phyloP scores from a whole-genome alignment of 495 filamentous ascomycete species.

The Hyphodiscus hymeniophilus region DNA sequence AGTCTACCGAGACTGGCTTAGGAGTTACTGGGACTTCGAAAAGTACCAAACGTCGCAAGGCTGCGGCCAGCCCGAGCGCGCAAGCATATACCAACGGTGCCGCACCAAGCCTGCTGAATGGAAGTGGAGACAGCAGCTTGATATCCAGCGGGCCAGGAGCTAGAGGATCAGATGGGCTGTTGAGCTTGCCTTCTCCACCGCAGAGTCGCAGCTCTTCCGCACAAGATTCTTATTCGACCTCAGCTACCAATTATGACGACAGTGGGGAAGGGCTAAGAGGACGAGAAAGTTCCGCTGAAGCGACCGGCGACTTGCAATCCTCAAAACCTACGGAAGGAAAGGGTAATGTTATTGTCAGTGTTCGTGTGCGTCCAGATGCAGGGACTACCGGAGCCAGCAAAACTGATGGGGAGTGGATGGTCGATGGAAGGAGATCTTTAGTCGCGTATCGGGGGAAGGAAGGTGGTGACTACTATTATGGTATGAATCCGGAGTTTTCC shows the following conservation, averaged over 20 bases:
- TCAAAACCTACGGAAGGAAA: constrained; percentile 57
- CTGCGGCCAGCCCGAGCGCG: constrained; percentile 28
- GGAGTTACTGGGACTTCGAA: constrained; percentile 25
- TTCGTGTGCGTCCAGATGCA: constrained; percentile 81
- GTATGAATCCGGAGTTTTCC: constrained; percentile 38
- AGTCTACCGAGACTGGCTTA: constrained; percentile 17
- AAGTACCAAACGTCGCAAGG: constrained; percentile 31
- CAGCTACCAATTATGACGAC: constrained; percentile 81
- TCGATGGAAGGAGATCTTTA: constrained; percentile 76
- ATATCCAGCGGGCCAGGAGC: constrained; percentile 47
- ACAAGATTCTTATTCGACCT: constrained; percentile 84
- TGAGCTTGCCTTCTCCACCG: constrained; percentile 68
- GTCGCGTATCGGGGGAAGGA: constrained; percentile 82
- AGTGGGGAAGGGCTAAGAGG: constrained; percentile 42
- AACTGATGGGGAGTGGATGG: constrained; percentile 79
- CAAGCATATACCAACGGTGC: constrained; percentile 43
- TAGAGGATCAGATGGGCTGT: constrained; percentile 59
- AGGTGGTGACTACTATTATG: constrained; percentile 88
- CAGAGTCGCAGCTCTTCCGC: constrained; percentile 85
- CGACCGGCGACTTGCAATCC: constrained; percentile 33
- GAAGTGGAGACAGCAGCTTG: constrained; percentile 65
- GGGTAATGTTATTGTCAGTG: constrained; percentile 94
- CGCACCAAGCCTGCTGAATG: constrained; percentile 69
- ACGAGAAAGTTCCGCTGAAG: constrained; percentile 28
- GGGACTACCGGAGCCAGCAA: constrained; percentile 48